Evolutionary conservation across 2,329 filamentous ascomycete species (phyloP), one percentile per base, ranked within the genome.

Genomic region (Ophiosphaerella korrae): DNA sequence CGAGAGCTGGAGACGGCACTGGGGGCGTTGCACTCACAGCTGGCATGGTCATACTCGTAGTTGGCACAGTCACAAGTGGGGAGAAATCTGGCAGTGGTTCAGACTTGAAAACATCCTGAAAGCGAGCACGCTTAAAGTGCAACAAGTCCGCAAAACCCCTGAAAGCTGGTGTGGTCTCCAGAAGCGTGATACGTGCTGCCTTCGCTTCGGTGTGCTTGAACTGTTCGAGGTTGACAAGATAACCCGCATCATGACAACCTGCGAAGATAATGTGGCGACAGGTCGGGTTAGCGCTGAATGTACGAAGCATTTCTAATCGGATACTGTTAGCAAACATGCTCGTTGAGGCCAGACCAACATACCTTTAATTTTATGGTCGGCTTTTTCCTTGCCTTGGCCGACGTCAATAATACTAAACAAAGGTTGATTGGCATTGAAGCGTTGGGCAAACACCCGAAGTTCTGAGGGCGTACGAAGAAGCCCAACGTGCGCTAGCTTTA

Each of bases 391-490:
- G 24, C 76, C 77, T 46, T 67, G 67, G 16, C 77, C 77, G 29
- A 79, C 77, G 56, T 80, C 77, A 47, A 79, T 70, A 67, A 78
- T 75, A 70, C 67, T 76, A 72, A 78, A 78, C 48, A 79, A 66
- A 18, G 75, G 68, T 50, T 78, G 75, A 39, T 77, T 74, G 42
- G 74, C 67, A 45, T 67, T 76, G 61, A 79, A 80, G 29, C 69
- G 66, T 41, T 77, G 73, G 6, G 73, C 74, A 57, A 80, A 80
- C 5, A 62, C 62, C 14, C 72, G 66, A 21, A 80, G 62, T 38
- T 79, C 75, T 26, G 64, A 62, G 5, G 71, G 67, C 39, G 65
- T 68, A 29, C 64, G 70, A 49, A 79, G 70, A 45, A 79, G 68
- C 8, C 73, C 73, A 23, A 75, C 68, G 16, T 68, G 63, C n/a